Conservation (phyloP, 2,329 filamentous ascomycete genomes). For the Cladophialophora carrionii region DNA sequence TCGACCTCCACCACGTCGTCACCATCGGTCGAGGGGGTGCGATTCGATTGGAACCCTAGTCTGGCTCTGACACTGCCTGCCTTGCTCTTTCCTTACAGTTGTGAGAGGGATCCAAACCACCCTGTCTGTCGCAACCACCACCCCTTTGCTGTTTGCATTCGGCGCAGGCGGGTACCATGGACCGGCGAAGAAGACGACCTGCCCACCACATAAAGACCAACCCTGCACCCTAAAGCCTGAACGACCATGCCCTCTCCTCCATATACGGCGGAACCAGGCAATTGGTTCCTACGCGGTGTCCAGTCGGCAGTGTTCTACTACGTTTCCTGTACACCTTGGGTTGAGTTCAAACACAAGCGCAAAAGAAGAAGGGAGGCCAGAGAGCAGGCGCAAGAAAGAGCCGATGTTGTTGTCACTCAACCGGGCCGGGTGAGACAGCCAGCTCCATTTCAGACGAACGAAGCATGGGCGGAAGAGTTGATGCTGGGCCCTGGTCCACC, state of each 20-base stretch:
- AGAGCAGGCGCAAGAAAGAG: constrained; percentile 67
- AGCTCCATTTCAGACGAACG: constrained; percentile 78
- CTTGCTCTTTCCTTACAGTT: constrained; percentile 9
- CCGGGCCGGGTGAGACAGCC: constrained; percentile 78
- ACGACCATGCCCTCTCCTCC: constrained; percentile 24
- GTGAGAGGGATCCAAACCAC: constrained; percentile 1
- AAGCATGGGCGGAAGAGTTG: constrained; percentile 87
- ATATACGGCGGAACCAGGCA: constrained; percentile 31
- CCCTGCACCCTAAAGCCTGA: neutral
- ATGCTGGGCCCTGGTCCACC: constrained; percentile 74
- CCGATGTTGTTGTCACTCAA: constrained; percentile 62
- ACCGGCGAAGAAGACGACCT: constrained; percentile 12
- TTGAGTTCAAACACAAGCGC: constrained; percentile 69
- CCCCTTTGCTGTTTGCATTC: constrained; percentile 6
- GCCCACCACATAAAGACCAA: constrained; percentile 7
- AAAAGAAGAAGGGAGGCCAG: constrained; percentile 72
- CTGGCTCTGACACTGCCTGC: constrained; percentile 4
- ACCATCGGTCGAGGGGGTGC: constrained; percentile 9
- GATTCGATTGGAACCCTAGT: constrained; percentile 1
- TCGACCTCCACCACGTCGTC: constrained; percentile 19
- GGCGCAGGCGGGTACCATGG: constrained; percentile 19
- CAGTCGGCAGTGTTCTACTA: constrained; percentile 58
- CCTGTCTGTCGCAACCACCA: neutral
- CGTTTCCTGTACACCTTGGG: constrained; percentile 61
- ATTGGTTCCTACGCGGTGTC: constrained; percentile 53